phyloP scores from a whole-genome alignment of 1,284 basidiomycete species.

The Rhodotorula sp. region DNA sequence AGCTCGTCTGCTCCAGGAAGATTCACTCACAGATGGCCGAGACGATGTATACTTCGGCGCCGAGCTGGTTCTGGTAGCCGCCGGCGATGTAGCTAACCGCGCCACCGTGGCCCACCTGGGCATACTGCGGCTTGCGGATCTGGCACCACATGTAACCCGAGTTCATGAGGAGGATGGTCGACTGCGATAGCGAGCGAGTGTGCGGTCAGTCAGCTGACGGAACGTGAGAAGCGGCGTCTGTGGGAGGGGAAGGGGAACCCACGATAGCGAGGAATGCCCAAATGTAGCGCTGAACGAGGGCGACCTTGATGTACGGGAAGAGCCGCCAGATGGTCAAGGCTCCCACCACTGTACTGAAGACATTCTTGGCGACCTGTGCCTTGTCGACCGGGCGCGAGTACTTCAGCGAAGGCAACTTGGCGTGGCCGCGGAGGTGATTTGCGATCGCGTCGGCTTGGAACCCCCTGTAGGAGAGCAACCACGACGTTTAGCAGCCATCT shows the following conservation, averaged over 20 bases:
- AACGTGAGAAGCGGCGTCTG: background rate
- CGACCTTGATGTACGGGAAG: conserved; percentile 57
- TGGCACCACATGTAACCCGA: conserved; percentile 95
- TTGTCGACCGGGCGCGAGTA: conserved; percentile 48
- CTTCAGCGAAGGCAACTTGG: conserved; percentile 56
- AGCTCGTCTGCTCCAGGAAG: background rate
- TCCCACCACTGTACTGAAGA: conserved; percentile 25
- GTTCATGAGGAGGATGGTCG: conserved; percentile 73
- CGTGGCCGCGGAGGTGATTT: conserved; percentile 57
- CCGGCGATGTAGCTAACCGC: conserved; percentile 73
- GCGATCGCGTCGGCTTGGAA: conserved; percentile 75
- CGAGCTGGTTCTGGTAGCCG: conserved; percentile 87
- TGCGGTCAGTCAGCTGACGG: background rate
- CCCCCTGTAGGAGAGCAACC: conserved; percentile 58
- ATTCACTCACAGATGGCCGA: conserved; percentile 72
- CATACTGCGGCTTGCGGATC: conserved; percentile 78
- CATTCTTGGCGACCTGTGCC: conserved; percentile 44
- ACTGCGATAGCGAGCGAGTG: conserved; percentile 11
- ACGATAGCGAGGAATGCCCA: conserved; percentile 68
- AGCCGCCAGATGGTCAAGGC: conserved; percentile 56
- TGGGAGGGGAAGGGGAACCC: conserved; percentile 3
- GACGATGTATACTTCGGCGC: conserved; percentile 88
- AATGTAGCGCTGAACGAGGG: conserved; percentile 66
- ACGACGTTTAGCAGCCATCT: background rate
- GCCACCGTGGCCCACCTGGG: conserved; percentile 54